phyloP scores from a whole-genome alignment of 345 rosid species.

The thale cress (Arabidopsis thaliana) region DNA sequence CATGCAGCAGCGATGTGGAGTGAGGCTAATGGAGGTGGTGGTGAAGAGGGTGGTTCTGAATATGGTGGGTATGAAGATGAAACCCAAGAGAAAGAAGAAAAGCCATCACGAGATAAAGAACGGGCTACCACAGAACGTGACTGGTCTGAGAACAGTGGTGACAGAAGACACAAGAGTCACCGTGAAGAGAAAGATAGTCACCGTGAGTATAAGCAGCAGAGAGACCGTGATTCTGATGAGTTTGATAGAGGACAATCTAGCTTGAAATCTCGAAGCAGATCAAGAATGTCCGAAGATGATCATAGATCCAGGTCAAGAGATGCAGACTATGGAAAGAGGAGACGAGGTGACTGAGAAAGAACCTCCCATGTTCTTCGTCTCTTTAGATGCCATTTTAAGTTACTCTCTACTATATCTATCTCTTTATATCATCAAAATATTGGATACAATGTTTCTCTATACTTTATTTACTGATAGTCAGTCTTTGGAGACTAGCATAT shows the following conservation, averaged over 20 bases:
- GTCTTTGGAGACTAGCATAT: constrained; percentile 37
- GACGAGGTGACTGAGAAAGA: constrained; percentile 52
- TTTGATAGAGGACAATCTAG: constrained; percentile 77
- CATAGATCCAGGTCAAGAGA: constrained; percentile 76
- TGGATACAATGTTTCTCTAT: constrained; percentile 37
- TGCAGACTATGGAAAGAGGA: constrained; percentile 77
- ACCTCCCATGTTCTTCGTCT: constrained; percentile 1
- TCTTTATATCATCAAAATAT: constrained; percentile 34
- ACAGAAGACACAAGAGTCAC: constrained; percentile 68
- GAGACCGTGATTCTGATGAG: constrained; percentile 73
- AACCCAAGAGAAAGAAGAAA: constrained; percentile 68
- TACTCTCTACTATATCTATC: constrained; percentile 22
- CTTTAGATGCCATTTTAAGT: constrained; percentile 16
- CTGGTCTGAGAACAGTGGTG: constrained; percentile 70
- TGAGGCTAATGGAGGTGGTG: constrained; percentile 80
- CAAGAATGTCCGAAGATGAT: constrained; percentile 68
- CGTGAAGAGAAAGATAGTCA: constrained; percentile 71
- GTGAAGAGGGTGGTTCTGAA: constrained; percentile 87
- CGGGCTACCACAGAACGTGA: constrained; percentile 68
- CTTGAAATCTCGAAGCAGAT: constrained; percentile 70
- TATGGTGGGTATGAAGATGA: constrained; percentile 79
- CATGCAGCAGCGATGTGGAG: constrained; percentile 69
- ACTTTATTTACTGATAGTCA: constrained; percentile 31
- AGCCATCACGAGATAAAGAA: constrained; percentile 69
- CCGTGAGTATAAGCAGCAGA: constrained; percentile 63